phyloP scores from a whole-genome alignment of 2,329 filamentous ascomycete genomes.

The Claviceps sp. region DNA sequence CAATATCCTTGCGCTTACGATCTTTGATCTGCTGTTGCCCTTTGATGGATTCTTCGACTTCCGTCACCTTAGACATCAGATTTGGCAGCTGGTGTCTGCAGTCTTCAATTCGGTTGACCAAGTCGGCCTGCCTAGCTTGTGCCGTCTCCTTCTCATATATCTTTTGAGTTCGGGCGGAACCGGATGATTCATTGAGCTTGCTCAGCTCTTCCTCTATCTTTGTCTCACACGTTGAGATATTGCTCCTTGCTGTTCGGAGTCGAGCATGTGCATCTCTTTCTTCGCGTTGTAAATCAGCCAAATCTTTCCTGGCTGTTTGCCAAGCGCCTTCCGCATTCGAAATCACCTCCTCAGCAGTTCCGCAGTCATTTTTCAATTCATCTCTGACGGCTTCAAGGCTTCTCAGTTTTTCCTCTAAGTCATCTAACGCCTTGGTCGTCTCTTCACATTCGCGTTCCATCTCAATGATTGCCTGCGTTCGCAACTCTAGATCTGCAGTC shows the following conservation, averaged over 20 bases:
- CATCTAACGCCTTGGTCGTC: conserved; percentile 35
- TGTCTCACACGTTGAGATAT: conserved; percentile 29
- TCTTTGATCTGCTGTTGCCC: conserved; percentile 20
- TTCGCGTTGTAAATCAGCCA: conserved; percentile 43
- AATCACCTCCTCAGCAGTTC: conserved; percentile 29
- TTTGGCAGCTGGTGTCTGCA: conserved; percentile 17
- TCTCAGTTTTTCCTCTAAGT: conserved; percentile 30
- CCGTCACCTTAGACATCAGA: conserved; percentile 20
- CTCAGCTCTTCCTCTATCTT: conserved; percentile 42
- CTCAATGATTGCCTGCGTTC: conserved; percentile 14
- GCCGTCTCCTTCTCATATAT: conserved; percentile 35
- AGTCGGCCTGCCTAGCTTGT: conserved; percentile 12
- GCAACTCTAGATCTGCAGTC: conserved; percentile 15
- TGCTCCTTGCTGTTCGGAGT: conserved; percentile 38
- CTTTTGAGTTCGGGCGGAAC: conserved; percentile 53
- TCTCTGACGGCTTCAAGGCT: conserved; percentile 26
- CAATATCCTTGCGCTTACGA: conserved; percentile 40
- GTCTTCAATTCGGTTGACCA: conserved; percentile 16
- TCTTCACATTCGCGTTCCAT: conserved; percentile 19
- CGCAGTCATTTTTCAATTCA: conserved; percentile 31
- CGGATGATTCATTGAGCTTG: conserved; percentile 54
- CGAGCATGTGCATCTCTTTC: conserved; percentile 51
- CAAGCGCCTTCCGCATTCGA: conserved; percentile 35
- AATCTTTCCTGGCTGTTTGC: conserved; percentile 37
- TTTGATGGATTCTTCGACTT: conserved; percentile 18